Percentiles rank a stretch among this genome's conserved stretches.
phyloP scores from a whole-genome alignment of 73 alveolate genomes.

The Paramecium biaurelia region DNA sequence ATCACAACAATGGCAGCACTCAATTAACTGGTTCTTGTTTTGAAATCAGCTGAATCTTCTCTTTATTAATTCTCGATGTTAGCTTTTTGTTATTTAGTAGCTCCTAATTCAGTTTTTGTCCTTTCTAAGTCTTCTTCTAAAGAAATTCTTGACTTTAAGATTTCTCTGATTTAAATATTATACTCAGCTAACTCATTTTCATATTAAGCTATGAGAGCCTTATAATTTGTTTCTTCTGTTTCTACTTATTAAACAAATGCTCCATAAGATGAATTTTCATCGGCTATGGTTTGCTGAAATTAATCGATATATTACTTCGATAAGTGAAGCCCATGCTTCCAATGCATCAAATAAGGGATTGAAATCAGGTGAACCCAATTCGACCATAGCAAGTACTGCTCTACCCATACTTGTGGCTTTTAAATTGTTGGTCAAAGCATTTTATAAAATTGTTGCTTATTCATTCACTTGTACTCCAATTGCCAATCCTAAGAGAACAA shows the following conservation, averaged over 20 bases:
- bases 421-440: neutral
- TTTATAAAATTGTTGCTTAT: neutral
- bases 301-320: neutral
- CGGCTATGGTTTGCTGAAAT: neutral
- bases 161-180: conserved; percentile 8
- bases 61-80: neutral
- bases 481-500: neutral
- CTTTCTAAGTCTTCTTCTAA: neutral
- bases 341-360: conserved; percentile 52
- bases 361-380: neutral
- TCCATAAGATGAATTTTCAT: conserved; percentile 4
- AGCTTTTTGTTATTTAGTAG: neutral
- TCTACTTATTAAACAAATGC: neutral
- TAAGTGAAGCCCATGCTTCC: neutral
- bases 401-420: conserved; percentile 41
- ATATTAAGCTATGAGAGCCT: neutral
- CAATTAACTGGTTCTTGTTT: neutral
- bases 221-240: neutral
- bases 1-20: conserved; percentile 19
- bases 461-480: neutral
- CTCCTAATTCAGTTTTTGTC: conserved; percentile 17
- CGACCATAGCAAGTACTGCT: neutral
- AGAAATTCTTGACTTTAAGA: neutral
- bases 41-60: neutral
- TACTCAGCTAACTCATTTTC: conserved; percentile 21